phyloP scores from a whole-genome alignment of 768 basidiomycete species.

The Gloeostereum incarnatum region DNA sequence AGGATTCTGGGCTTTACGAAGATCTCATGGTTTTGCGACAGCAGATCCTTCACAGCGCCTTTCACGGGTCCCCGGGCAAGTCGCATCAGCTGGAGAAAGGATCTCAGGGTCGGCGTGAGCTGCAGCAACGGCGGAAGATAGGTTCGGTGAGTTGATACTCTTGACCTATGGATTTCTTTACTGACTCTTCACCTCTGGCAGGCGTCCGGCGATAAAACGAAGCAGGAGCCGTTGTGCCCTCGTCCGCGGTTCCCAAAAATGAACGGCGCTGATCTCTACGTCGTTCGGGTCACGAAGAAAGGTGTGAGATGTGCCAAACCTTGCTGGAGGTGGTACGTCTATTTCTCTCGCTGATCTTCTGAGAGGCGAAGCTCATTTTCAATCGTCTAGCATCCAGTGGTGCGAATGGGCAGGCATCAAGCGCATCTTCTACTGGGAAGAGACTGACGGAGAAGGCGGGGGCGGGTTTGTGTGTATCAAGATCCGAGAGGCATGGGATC shows the following conservation, averaged over 20 bases:
- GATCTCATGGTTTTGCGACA: slow-evolving; percentile 5
- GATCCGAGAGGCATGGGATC: slow-evolving; percentile 33
- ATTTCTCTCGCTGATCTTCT: not conserved
- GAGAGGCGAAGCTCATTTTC: not conserved
- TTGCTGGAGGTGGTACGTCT: slow-evolving; percentile 36
- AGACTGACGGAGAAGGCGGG: slow-evolving; percentile 12
- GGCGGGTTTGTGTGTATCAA: slow-evolving; percentile 26
- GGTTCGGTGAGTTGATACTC: no score
- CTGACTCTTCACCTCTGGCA: slow-evolving; percentile 1
- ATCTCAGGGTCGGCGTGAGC: no score
- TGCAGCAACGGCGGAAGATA: no score
- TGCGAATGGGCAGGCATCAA: slow-evolving; percentile 49
- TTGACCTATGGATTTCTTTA: no score
- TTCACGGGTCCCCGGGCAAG: slow-evolving; percentile 11
- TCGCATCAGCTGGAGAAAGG: no score
- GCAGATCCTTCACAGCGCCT: slow-evolving; percentile 7
- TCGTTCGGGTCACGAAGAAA: slow-evolving; percentile 37
- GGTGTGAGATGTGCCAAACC: slow-evolving; percentile 44
- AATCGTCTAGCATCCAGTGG: slow-evolving; percentile 32
- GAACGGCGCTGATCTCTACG: slow-evolving; percentile 47
- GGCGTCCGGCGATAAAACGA: slow-evolving; percentile 5
- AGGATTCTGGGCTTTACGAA: slow-evolving; percentile 6
- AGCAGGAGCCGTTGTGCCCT: no score
- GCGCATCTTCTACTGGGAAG: slow-evolving; percentile 46
- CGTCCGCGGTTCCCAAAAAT: slow-evolving; percentile 20